Conservation (phyloP, 2,329 filamentous ascomycete species). For the Clonostachys byssicola region DNA sequence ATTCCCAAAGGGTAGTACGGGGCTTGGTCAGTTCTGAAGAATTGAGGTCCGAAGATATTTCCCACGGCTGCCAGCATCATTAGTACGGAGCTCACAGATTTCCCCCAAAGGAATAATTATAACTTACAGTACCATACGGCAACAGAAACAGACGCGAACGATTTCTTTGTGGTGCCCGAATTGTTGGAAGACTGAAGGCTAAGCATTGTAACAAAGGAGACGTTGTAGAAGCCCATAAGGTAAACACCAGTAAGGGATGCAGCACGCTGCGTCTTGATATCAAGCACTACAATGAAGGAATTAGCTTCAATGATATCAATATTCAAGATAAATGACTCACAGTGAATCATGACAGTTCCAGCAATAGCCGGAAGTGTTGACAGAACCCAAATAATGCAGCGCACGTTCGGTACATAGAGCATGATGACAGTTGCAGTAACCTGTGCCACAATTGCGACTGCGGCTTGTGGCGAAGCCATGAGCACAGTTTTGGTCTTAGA, state of each 20-base stretch:
- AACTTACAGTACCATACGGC: conserved; percentile 14
- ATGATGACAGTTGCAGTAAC: conserved; percentile 13
- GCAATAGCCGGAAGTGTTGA: conserved; percentile 12
- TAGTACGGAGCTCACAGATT: too few species aligned
- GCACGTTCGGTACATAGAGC: conserved; percentile 17
- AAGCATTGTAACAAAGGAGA: conserved; percentile 17
- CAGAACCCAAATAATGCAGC: conserved; percentile 21
- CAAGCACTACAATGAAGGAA: conserved; percentile 2
- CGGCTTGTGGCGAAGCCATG: conserved; percentile 23
- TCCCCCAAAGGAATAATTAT: too few species aligned
- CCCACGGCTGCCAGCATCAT: conserved; percentile 10
- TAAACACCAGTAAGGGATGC: conserved; percentile 21
- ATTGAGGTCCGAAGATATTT: conserved; percentile 21
- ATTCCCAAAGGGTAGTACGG: conserved; percentile 19
- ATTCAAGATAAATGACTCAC: too few species aligned
- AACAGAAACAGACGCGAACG: conserved; percentile 6
- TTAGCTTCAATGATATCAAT: too few species aligned
- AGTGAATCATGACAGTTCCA: too few species aligned
- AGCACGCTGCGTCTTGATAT: conserved; percentile 8
- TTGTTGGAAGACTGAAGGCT: conserved; percentile 21
- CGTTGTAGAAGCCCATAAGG: conserved; percentile 25
- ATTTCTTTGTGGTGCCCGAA: conserved; percentile 20
- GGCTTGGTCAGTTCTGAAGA: conserved; percentile 16
- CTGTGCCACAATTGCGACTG: conserved; percentile 19
- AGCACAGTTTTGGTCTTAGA: conserved; percentile 13